phyloP scores from a whole-genome alignment of 139 green algal genomes.

The Ulvella scutata region DNA sequence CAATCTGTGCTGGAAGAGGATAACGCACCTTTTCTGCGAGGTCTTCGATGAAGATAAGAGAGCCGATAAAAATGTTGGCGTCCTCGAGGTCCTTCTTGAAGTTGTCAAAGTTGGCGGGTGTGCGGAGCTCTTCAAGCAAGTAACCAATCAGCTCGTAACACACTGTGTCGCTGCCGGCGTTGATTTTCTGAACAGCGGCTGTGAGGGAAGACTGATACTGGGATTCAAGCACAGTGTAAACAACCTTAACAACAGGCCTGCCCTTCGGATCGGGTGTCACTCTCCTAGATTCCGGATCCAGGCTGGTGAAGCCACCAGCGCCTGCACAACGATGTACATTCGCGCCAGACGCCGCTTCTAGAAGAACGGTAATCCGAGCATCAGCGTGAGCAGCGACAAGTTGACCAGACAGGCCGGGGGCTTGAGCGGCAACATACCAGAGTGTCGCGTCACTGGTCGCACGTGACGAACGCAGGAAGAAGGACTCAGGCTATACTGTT shows the following conservation, averaged over 20 bases:
- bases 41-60: constrained; percentile 99
- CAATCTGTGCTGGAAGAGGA: neutral
- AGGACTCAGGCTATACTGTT: neutral
- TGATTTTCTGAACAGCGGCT: constrained; percentile 80
- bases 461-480: neutral
- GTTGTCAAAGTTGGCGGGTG: constrained; percentile 65
- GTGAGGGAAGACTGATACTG: constrained; percentile 92
- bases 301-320: constrained; percentile 78
- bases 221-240: constrained; percentile 96
- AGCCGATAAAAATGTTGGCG: constrained; percentile 98
- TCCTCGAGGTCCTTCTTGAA: constrained; percentile 81
- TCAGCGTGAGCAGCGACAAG: too few relatives aligned
- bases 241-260: constrained; percentile 70
- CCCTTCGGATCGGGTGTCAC: constrained; percentile 47
- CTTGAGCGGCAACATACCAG: too few relatives aligned
- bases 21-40: constrained; percentile 81
- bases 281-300: constrained; percentile 74
- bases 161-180: constrained; percentile 64
- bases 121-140: constrained; percentile 93
- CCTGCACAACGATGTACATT: too few relatives aligned
- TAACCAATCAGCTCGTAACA: constrained; percentile 96
- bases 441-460: neutral
- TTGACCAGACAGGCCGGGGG: too few relatives aligned
- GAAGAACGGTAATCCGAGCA: too few relatives aligned
- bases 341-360: too few relatives aligned